A percentile compares a stretch with the other conserved stretches of the same genome.
Evolutionary conservation across 768 basidiomycete species (phyloP).

Genomic region (Mrakia frigida): DNA sequence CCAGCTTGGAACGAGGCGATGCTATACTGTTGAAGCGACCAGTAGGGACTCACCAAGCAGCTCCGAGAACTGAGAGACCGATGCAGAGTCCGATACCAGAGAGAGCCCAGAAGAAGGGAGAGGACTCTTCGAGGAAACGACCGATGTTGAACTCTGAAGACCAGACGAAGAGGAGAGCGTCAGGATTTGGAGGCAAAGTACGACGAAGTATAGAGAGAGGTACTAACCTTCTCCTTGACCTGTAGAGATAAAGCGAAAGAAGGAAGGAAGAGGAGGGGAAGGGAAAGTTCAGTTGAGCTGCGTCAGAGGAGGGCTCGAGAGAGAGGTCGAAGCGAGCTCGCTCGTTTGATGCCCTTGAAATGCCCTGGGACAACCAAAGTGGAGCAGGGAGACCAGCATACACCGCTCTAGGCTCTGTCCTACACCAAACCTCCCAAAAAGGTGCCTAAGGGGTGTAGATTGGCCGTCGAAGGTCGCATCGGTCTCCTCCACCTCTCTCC

Average conservation of each 20-base stretch:
- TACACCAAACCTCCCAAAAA: too few relatives aligned
- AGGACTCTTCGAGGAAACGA: slow-evolving; percentile 86
- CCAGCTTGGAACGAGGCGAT: too few relatives aligned
- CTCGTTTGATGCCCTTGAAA: background rate
- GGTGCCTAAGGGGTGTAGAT: too few relatives aligned
- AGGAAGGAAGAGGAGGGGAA: background rate
- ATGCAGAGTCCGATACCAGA: slow-evolving; percentile 88
- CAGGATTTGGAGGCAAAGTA: background rate
- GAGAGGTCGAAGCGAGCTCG: slow-evolving; percentile 3
- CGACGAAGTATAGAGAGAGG: background rate
- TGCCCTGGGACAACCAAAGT: background rate
- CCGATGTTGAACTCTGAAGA: slow-evolving; percentile 81
- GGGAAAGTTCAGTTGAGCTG: background rate
- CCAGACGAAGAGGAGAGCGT: background rate
- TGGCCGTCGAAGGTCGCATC: slow-evolving; percentile 15
- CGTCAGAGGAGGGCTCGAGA: background rate
- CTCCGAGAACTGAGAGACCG: slow-evolving; percentile 86
- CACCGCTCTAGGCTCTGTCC: too few relatives aligned
- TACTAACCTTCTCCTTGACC: slow-evolving; percentile 33
- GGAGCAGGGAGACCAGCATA: background rate
- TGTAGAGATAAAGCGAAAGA: slow-evolving; percentile 12
- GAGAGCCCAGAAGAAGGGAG: slow-evolving; percentile 87
- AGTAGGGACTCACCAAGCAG: slow-evolving; percentile 71
- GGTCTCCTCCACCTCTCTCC: slow-evolving; percentile 10
- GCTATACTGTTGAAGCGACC: background rate